Conservation (phyloP, 2,329 filamentous ascomycete genomes). For the Polychaeton citri region DNA sequence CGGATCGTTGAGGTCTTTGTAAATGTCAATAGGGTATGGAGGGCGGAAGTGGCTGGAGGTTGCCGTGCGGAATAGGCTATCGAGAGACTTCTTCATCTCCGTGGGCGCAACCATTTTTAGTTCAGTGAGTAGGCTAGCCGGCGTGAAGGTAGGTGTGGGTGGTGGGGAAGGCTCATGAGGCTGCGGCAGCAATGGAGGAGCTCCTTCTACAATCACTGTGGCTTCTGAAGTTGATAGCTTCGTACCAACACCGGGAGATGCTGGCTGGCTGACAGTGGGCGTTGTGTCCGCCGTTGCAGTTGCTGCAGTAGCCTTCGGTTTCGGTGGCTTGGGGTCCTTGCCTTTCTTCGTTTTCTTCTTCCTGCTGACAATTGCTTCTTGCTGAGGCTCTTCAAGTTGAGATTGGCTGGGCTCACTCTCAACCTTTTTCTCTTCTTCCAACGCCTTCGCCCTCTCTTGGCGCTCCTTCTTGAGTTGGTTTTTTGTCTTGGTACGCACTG, state of each 20-base stretch:
- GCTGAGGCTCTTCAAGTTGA: slow-evolving; percentile 35
- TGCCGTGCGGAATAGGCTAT: slow-evolving; percentile 20
- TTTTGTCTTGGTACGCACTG: slow-evolving; percentile 58
- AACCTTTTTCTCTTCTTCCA: slow-evolving; percentile 29
- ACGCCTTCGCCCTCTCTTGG: slow-evolving; percentile 27
- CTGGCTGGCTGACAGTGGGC: slow-evolving; percentile 16
- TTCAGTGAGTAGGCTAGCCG: slow-evolving; percentile 19
- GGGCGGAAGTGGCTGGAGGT: slow-evolving; percentile 16
- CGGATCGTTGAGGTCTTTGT: slow-evolving; percentile 14
- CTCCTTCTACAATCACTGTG: slow-evolving; percentile 3
- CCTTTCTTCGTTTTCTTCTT: slow-evolving; percentile 76
- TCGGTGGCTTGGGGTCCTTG: slow-evolving; percentile 17
- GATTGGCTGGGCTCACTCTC: slow-evolving; percentile 11
- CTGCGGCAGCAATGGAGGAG: slow-evolving; percentile 5
- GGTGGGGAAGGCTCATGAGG: slow-evolving; percentile 19
- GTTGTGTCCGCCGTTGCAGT: slow-evolving; percentile 12
- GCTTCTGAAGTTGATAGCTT: slow-evolving; percentile 2
- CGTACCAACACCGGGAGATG: slow-evolving; percentile 12
- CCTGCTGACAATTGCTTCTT: slow-evolving; percentile 61
- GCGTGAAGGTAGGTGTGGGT: slow-evolving; percentile 18
- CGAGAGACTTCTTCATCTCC: slow-evolving; percentile 19
- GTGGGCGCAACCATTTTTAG: slow-evolving; percentile 15
- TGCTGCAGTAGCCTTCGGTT: slow-evolving; percentile 15
- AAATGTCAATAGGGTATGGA: slow-evolving; percentile 8
- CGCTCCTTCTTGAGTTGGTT: slow-evolving; percentile 63